These are phyloP conservation scores for Physaria fendleri DNA, from an alignment of 345 rosid species.

Conservation along the genomic window DNA sequence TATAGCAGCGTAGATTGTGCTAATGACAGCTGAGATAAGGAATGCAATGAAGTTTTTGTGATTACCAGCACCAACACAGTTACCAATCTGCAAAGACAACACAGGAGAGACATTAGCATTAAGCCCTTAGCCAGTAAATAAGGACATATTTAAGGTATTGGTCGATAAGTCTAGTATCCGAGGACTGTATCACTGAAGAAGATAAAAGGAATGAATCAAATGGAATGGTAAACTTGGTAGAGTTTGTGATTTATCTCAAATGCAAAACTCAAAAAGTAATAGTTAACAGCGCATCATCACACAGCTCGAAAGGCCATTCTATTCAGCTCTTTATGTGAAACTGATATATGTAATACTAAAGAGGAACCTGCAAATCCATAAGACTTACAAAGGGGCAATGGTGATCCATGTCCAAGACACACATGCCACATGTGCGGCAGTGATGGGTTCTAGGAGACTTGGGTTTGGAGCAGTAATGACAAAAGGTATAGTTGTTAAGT, in stretches of 20 bases:
- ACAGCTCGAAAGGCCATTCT: not conserved
- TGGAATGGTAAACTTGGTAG: not conserved
- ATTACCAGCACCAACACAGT: conserved; percentile 88
- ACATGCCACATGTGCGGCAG: conserved; percentile 84
- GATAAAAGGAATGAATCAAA: not conserved
- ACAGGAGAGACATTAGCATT: not conserved
- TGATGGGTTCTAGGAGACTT: conserved; percentile 91
- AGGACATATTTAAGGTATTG: not conserved
- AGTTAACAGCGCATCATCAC: not conserved
- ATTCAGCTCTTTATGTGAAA: not conserved
- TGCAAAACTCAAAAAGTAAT: not conserved
- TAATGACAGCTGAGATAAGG: conserved; percentile 60
- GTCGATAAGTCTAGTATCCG: not conserved
- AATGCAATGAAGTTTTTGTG: conserved; percentile 56
- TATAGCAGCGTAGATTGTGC: conserved; percentile 39
- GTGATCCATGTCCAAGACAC: conserved; percentile 95
- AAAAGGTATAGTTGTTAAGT: conserved; percentile 74
- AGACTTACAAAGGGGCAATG: conserved; percentile 95
- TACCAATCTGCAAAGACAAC: conserved; percentile 68
- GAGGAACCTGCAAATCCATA: not conserved
- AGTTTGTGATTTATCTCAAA: not conserved
- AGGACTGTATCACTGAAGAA: not conserved
- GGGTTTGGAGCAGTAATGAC: conserved; percentile 64
- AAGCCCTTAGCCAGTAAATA: not conserved
- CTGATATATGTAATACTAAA: not conserved